These are phyloP conservation scores for Auricularia sp. DNA, from an alignment of 768 basidiomycete genomes.

Conservation along the genomic window DNA sequence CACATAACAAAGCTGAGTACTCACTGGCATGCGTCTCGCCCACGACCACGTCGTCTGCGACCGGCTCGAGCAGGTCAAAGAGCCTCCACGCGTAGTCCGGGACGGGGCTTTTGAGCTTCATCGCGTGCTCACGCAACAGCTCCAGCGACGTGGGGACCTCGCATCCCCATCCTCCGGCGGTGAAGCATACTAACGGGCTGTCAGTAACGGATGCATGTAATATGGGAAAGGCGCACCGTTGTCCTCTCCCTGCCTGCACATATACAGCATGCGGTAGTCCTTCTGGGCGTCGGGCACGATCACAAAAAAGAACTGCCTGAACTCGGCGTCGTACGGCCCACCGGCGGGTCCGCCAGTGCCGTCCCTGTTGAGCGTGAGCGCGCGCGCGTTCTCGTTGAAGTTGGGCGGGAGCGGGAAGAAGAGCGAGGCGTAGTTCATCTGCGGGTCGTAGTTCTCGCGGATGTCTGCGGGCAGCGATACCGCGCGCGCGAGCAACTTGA, in stretches of 20 bases:
- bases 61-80: no score
- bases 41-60: no score
- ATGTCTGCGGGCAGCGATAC: background rate
- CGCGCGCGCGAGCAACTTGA: background rate
- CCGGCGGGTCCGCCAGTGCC: background rate
- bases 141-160: no score
- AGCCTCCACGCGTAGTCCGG: background rate
- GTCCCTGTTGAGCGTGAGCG: background rate
- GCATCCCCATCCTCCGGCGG: no score
- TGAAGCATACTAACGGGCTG: no score
- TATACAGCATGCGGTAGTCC: no score
- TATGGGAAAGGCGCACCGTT: background rate
- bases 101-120: background rate
- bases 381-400: conserved; percentile 6
- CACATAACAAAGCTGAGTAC: no score
- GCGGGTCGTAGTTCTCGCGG: conserved; percentile 14
- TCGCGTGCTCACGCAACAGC: no score
- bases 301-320: background rate
- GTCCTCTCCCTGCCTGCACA: no score
- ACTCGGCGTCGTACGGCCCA: background rate
- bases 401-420: conserved; percentile 9
- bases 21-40: no score
- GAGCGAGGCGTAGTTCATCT: conserved; percentile 14
- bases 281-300: no score
- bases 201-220: background rate